A percentile compares a stretch with the other conserved stretches of the same genome.
phyloP scores from a whole-genome alignment of 2,329 filamentous ascomycete species.

The Phyllosticta ampelicida region DNA sequence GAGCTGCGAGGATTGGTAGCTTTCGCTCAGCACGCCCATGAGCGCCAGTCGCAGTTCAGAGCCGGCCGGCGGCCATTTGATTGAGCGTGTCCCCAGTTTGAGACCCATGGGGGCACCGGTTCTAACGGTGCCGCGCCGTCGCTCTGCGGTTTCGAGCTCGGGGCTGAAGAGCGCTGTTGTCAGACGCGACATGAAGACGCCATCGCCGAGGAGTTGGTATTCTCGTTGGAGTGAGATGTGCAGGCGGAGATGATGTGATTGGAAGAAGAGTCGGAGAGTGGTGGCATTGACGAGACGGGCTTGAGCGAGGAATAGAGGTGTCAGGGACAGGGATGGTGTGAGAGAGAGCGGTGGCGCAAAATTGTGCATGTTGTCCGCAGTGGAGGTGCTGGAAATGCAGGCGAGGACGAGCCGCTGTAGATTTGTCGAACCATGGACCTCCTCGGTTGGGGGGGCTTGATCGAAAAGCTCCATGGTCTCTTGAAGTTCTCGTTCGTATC shows the following conservation, averaged over 20 bases:
- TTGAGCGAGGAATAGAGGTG: constrained; percentile 62
- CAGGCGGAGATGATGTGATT: constrained; percentile 55
- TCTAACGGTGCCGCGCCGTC: constrained; percentile 51
- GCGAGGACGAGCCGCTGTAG: constrained; percentile 9
- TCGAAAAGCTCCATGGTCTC: constrained; percentile 6
- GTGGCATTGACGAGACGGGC: constrained; percentile 66
- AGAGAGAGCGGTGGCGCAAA: constrained; percentile 45
- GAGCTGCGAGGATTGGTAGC: constrained; percentile 41
- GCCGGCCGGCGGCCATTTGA: constrained; percentile 77
- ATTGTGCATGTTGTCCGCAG: constrained; percentile 2
- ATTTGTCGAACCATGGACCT: neutral
- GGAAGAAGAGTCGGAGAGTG: constrained; percentile 67
- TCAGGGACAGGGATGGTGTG: constrained; percentile 61
- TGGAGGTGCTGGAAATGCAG: neutral
- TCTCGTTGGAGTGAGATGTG: constrained; percentile 67
- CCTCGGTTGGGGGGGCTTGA: neutral
- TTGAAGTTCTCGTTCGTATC: neutral
- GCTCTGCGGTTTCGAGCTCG: constrained; percentile 68
- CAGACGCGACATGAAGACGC: constrained; percentile 68
- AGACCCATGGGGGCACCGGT: constrained; percentile 64
- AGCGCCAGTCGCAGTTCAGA: constrained; percentile 84
- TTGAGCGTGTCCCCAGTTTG: constrained; percentile 66
- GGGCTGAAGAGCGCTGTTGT: constrained; percentile 78
- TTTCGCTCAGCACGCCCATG: constrained; percentile 74
- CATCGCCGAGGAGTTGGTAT: constrained; percentile 78